A percentile compares a stretch with the other conserved stretches of the same genome.
Evolutionary conservation across 805 yeast species (phyloP).

Genomic region (Cyberlindnera meyerae): DNA sequence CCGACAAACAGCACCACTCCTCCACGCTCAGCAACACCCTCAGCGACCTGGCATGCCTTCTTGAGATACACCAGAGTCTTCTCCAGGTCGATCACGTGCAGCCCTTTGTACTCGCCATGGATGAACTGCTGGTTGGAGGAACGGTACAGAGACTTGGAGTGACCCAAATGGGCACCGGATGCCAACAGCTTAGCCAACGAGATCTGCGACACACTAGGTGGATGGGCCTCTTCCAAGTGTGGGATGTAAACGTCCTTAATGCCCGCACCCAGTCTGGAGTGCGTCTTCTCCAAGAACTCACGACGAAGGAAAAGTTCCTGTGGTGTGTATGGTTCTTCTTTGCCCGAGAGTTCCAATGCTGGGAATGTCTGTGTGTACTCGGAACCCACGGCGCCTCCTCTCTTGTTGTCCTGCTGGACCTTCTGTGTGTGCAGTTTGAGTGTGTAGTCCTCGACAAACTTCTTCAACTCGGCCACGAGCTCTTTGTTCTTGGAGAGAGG

Average conservation of each 20-base stretch:
- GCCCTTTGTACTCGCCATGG: conserved; percentile 84
- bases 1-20: conserved; percentile 86
- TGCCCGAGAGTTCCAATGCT: conserved; percentile 54
- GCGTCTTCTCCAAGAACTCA: conserved; percentile 50
- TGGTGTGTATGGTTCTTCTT: conserved; percentile 60
- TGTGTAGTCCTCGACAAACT: conserved; percentile 21
- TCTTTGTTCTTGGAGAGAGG: conserved; percentile 18
- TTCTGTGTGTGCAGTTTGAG: conserved; percentile 15
- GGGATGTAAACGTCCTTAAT: conserved; percentile 63
- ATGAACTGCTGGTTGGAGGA: conserved; percentile 81
- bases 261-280: conserved; percentile 60
- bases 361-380: conserved; percentile 39
- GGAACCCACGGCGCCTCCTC: conserved; percentile 16
- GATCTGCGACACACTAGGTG: conserved; percentile 51
- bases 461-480: conserved; percentile 17
- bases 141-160: conserved; percentile 73
- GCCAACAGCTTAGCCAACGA: conserved; percentile 72
- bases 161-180: conserved; percentile 94
- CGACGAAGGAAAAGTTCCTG: conserved; percentile 79
- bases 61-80: conserved; percentile 71
- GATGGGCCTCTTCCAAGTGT: conserved; percentile 56
- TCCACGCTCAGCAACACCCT: conserved; percentile 77
- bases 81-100: conserved; percentile 86
- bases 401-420: conserved; percentile 10
- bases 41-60: conserved; percentile 80